These are phyloP conservation scores for Schizopora paradoxa DNA, from an alignment of 1,284 basidiomycete species.

Conservation along the genomic window DNA sequence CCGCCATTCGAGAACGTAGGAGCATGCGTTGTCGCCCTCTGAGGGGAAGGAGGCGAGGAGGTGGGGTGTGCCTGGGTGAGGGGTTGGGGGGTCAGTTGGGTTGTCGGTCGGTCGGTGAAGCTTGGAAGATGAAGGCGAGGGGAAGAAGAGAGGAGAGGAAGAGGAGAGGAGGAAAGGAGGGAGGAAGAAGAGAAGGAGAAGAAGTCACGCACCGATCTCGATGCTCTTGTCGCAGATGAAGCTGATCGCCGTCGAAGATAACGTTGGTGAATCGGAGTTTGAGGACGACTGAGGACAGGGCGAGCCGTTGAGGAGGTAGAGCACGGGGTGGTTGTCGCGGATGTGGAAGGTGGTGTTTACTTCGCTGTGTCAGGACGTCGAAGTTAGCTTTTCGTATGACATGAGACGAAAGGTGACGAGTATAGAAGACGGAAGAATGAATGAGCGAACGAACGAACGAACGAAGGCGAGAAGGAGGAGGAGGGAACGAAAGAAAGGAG, in stretches of 20 bases:
- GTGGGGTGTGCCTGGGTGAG: constrained; percentile 48
- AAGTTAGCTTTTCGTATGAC: background rate
- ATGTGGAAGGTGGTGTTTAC: constrained; percentile 57
- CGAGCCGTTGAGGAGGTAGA: constrained; percentile 57
- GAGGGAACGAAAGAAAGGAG: background rate
- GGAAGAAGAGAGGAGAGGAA: no score
- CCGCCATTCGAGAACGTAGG: constrained; percentile 68
- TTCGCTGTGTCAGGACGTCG: constrained; percentile 33
- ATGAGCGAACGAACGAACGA: no score
- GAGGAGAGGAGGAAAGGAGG: background rate
- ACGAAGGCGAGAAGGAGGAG: background rate
- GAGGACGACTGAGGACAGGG: constrained; percentile 45
- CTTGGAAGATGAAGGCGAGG: no score
- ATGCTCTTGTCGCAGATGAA: constrained; percentile 61
- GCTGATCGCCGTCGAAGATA: constrained; percentile 55
- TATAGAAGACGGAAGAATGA: no score
- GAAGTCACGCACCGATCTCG: constrained; percentile 40
- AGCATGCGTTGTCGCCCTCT: constrained; percentile 57
- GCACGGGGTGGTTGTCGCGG: constrained; percentile 38
- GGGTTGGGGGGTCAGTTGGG: no score
- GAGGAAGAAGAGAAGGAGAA: background rate
- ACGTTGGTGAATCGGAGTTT: no score
- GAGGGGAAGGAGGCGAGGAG: constrained; percentile 58
- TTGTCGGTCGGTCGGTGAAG: no score
- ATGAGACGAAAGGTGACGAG: no score